Percentiles rank a stretch among this genome's conserved stretches.
phyloP scores from a whole-genome alignment of 2,329 filamentous ascomycete genomes.

The Ilyonectria mors-panacis region DNA sequence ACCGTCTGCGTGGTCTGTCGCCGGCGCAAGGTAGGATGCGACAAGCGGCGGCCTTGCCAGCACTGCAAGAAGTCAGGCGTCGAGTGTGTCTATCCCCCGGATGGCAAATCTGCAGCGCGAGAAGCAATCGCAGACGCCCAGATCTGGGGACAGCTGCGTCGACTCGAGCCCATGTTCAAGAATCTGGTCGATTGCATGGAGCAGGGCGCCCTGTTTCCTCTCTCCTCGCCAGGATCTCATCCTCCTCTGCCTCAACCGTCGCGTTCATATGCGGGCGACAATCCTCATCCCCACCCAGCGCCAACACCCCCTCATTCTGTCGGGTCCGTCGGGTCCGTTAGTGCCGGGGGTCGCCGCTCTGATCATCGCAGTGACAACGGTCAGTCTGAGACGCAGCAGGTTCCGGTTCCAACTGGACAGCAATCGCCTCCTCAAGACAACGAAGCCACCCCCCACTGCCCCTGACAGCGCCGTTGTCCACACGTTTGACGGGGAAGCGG shows the following conservation, averaged over 20 bases:
- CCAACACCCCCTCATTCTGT: slow-evolving; percentile 13
- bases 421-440: slow-evolving; percentile 9
- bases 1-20: slow-evolving; percentile 23
- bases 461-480: neutral
- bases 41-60: slow-evolving; percentile 26
- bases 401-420: slow-evolving; percentile 4
- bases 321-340: slow-evolving; percentile 18
- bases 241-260: neutral
- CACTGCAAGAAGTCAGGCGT: slow-evolving; percentile 25
- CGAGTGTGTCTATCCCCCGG: slow-evolving; percentile 23
- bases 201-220: slow-evolving; percentile 15
- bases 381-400: neutral
- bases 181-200: slow-evolving; percentile 25
- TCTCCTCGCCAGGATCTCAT: neutral
- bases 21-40: slow-evolving; percentile 26
- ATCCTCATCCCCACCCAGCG: neutral
- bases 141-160: slow-evolving; percentile 16
- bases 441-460: neutral
- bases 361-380: neutral
- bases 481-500: neutral
- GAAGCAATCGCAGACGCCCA: slow-evolving; percentile 9
- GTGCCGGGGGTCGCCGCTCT: neutral
- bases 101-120: slow-evolving; percentile 5
- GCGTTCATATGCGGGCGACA: neutral
- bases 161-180: slow-evolving; percentile 26